A percentile compares a stretch with the other conserved stretches of the same genome.
Conservation (phyloP, 495 filamentous ascomycete species). For the Tuber indicum region DNA sequence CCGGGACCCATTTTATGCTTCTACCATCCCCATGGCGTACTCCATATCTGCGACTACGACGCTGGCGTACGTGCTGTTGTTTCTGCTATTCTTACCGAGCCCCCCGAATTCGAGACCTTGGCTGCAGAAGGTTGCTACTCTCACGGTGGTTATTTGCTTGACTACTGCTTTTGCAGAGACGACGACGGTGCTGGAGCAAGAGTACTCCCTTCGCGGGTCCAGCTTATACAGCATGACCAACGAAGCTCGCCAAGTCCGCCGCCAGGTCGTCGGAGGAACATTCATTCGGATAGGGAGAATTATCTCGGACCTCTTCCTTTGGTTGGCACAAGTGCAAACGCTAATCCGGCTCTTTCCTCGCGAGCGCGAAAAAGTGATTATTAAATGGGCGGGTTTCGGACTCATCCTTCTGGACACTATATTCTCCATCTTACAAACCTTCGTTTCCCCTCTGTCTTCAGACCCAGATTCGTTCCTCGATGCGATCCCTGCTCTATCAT, state of each 20-base stretch:
- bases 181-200: constrained; percentile 68
- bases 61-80: constrained; percentile 85
- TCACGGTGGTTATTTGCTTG: constrained; percentile 82
- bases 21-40: constrained; percentile 82
- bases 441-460: constrained; percentile 56
- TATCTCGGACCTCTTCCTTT: constrained; percentile 89
- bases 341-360: constrained; percentile 91
- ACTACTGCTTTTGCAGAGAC: constrained; percentile 89
- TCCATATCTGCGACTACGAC: constrained; percentile 85
- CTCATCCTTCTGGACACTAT: constrained; percentile 83
- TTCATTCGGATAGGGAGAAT: constrained; percentile 83
- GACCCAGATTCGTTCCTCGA: constrained; percentile 70
- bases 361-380: constrained; percentile 93
- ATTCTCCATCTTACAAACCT: constrained; percentile 83
- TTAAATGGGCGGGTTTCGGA: constrained; percentile 96
- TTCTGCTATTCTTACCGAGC: constrained; percentile 81
- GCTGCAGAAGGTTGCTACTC: constrained; percentile 89
- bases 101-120: constrained; percentile 82
- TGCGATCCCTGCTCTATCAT: constrained; percentile 86
- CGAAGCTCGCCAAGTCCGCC: constrained; percentile 65
- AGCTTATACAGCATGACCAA: constrained; percentile 44
- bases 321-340: constrained; percentile 95
- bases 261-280: constrained; percentile 67
- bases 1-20: constrained; percentile 84
- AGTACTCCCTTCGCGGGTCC: constrained; percentile 57